Base-by-base conservation (phyloP, 345 rosid species). In the Angophora floribunda region DNA sequence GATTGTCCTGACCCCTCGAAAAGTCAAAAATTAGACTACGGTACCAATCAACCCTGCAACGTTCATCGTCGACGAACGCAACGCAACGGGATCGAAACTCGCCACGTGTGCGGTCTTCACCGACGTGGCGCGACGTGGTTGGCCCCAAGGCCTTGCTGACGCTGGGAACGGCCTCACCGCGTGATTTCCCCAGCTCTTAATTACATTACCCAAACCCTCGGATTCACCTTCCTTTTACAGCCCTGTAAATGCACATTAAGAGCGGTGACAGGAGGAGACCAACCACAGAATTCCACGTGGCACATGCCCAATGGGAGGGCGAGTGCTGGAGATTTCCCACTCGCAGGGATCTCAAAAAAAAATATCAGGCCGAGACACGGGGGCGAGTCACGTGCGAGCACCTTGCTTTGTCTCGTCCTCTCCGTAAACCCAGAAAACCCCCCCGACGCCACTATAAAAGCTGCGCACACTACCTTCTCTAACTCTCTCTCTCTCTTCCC, bases 361-460 rank as follows among this genome's bases (percentile, higher is more conserved):
- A 75, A 19, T 1, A 10, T 21, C 82, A 9, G 3, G 3, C 24
- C 45, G 45, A 17, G 24, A 32, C 45, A 16, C 26, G 49, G n/a
- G 7, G 32, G 22, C 80, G 80, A 75, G 82, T 70, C 80, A 36
- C 24, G 88, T 55, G 82, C 52, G 32, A 1, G 51, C 86, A 91
- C 85, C 91, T 88, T 88, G 90, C 36, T 53, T 57, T 84, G 89
- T 87, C 90, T 57, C 80, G 57, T 45, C 85, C 55, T 52, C 26
- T 55, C 55, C 86, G 14, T 86, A 32, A 86, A 57, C 80, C 86
- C 51, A 86, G 5, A 28, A 88, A 52, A 89, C 85, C 85, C 52
- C 21, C 41, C 41, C 41, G 41, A 36, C 41, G 41, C 41, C 41
- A 36, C 41, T 36, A 36, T 36, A 36, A 36, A 36, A 36, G 4